phyloP scores from a whole-genome alignment of 192 early-diverging fungal genomes.

The Entrophospora sp. region DNA sequence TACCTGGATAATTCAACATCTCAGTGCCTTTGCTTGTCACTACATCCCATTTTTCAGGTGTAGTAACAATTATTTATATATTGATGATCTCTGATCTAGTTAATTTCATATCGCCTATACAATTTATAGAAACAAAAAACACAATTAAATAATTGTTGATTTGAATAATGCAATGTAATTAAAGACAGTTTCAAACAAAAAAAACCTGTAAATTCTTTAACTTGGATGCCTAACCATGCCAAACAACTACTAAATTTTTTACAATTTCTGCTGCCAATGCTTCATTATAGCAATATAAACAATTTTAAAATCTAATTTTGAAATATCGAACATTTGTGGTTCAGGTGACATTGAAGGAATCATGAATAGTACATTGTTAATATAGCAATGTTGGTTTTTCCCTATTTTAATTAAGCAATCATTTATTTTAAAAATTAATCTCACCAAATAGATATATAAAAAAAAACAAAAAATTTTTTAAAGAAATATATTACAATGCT shows the following conservation, averaged over 20 bases:
- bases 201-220: slow-evolving; percentile 79
- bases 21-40: slow-evolving; percentile 91
- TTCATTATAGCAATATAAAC: slow-evolving; percentile 98
- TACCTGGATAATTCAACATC: slow-evolving; percentile 91
- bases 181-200: background rate
- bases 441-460: too few relatives aligned
- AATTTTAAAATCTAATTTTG: slow-evolving; percentile 92
- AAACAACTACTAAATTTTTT: slow-evolving; percentile 83
- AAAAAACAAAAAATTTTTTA: too few relatives aligned
- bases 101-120: slow-evolving; percentile 87
- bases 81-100: slow-evolving; percentile 87
- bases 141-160: background rate
- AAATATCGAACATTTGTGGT: slow-evolving; percentile 49
- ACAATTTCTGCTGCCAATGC: slow-evolving; percentile 94
- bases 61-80: slow-evolving; percentile 98
- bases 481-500: too few relatives aligned
- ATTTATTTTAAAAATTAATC: too few relatives aligned
- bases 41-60: slow-evolving; percentile 99
- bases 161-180: background rate
- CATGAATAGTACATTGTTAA: slow-evolving; percentile 76
- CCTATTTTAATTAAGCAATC: too few relatives aligned
- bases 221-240: slow-evolving; percentile 73
- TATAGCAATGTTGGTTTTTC: slow-evolving; percentile 97
- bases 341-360: slow-evolving; percentile 35
- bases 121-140: background rate